A percentile compares a stretch with the other conserved stretches of the same genome.
phyloP scores from a whole-genome alignment of 2,329 filamentous ascomycete genomes.

The Trichoderma cornu-damae region DNA sequence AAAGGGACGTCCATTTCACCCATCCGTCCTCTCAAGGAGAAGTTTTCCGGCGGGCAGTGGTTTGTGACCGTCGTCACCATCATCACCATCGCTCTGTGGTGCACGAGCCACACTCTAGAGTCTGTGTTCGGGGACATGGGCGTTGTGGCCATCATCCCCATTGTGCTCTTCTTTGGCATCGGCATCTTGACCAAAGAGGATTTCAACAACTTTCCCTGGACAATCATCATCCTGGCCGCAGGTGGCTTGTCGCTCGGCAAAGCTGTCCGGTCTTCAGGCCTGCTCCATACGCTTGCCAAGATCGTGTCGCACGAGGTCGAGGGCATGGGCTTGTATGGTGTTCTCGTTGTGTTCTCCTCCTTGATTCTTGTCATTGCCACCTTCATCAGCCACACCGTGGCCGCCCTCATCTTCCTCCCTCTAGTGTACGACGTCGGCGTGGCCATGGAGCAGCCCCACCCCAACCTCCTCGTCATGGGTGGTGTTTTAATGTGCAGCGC shows the following conservation, averaged over 20 bases:
- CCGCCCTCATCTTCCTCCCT: conserved; percentile 88
- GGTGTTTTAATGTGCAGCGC: conserved; percentile 94
- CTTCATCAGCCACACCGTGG: conserved; percentile 96
- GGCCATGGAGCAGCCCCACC: conserved; percentile 82
- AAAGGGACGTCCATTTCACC: conserved; percentile 84
- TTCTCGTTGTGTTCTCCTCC: conserved; percentile 77
- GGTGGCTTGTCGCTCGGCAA: conserved; percentile 90
- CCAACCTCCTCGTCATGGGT: conserved; percentile 92
- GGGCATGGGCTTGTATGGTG: conserved; percentile 75
- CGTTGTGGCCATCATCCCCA: conserved; percentile 91
- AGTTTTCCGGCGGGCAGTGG: conserved; percentile 83
- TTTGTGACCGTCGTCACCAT: conserved; percentile 85
- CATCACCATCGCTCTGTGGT: conserved; percentile 85
- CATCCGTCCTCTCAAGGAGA: conserved; percentile 83
- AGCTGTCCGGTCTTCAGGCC: conserved; percentile 85
- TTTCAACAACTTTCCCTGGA: conserved; percentile 99
- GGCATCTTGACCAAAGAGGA: conserved; percentile 97
- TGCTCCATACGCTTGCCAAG: conserved; percentile 80
- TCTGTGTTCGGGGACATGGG: conserved; percentile 94
- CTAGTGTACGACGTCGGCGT: conserved; percentile 82
- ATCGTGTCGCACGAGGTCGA: conserved; percentile 70
- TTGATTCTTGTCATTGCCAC: conserved; percentile 91
- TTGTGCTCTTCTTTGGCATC: conserved; percentile 93
- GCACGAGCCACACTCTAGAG: conserved; percentile 83
- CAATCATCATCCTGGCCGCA: conserved; percentile 95